These are phyloP conservation scores for Maudiozyma humilis DNA, from an alignment of 1,139 yeast species.

Conservation along the genomic window DNA sequence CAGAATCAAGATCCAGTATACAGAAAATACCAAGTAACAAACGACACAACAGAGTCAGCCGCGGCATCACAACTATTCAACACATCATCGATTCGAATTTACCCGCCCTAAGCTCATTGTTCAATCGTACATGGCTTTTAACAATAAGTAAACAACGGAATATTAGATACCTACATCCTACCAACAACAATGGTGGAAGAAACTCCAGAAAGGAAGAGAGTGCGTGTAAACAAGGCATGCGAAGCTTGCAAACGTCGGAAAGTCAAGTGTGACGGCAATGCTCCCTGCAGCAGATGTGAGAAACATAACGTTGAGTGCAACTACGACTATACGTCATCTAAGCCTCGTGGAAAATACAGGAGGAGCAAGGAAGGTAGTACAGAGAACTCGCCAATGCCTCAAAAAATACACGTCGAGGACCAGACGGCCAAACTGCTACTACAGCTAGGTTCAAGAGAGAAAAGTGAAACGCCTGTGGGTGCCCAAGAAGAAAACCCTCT, in stretches of 20 bases:
- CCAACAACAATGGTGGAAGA: too few species aligned
- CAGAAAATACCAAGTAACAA: background rate
- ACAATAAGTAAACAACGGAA: too few species aligned
- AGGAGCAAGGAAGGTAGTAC: background rate
- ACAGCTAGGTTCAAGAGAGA: conserved; percentile 1
- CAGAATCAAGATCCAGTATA: too few species aligned
- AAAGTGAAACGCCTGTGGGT: background rate
- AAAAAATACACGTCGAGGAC: conserved; percentile 1
- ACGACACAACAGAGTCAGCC: background rate
- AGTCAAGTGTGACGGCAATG: conserved; percentile 7
- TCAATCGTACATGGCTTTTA: too few species aligned
- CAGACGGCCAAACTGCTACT: conserved; percentile 7
- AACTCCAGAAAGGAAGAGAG: background rate
- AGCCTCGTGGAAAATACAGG: conserved; percentile 5
- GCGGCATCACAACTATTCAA: too few species aligned
- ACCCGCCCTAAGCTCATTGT: too few species aligned
- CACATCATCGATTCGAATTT: too few species aligned
- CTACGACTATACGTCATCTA: conserved; percentile 1
- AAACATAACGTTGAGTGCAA: conserved; percentile 2
- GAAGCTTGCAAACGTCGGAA: conserved; percentile 7
- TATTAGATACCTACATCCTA: too few species aligned
- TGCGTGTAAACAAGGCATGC: conserved; percentile 7
- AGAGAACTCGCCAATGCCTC: background rate
- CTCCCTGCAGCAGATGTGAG: conserved; percentile 5
- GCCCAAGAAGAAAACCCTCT: background rate